These are phyloP conservation scores for Fusarium sp. DNA, from an alignment of 2,329 filamentous ascomycete genomes.

Conservation along the genomic window DNA sequence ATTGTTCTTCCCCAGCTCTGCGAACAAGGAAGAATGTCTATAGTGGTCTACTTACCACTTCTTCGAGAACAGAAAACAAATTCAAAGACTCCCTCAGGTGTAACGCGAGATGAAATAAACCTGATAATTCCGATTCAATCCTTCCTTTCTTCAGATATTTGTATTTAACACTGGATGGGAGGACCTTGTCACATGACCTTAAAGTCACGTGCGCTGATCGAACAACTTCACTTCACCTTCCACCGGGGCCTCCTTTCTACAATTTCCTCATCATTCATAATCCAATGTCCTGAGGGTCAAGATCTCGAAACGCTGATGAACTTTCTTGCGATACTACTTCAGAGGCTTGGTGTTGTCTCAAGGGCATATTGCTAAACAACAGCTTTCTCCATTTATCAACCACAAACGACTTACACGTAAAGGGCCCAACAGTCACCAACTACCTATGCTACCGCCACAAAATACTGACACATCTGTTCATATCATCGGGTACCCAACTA, in stretches of 20 bases:
- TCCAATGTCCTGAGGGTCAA: background rate
- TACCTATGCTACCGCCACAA: background rate
- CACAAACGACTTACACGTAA: constrained; percentile 4
- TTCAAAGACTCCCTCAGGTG: background rate
- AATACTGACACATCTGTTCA: background rate
- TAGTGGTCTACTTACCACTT: background rate
- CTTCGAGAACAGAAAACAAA: background rate
- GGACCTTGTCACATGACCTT: constrained; percentile 5
- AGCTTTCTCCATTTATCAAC: background rate
- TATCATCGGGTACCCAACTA: background rate
- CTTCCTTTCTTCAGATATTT: background rate
- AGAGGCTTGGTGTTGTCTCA: background rate
- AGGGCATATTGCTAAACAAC: background rate
- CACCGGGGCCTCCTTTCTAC: background rate
- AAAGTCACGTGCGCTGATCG: constrained; percentile 2
- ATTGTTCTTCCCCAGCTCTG: background rate
- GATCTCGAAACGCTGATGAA: rapidly evolving
- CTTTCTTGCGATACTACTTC: too few species aligned
- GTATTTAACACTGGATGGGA: background rate
- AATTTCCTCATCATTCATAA: background rate
- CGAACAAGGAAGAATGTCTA: background rate
- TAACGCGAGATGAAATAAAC: background rate
- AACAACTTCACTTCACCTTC: constrained; percentile 16
- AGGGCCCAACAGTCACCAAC: background rate
- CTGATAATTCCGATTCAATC: background rate